Base-by-base conservation (phyloP, 345 rosid genomes). In the Firmiana major region DNA sequence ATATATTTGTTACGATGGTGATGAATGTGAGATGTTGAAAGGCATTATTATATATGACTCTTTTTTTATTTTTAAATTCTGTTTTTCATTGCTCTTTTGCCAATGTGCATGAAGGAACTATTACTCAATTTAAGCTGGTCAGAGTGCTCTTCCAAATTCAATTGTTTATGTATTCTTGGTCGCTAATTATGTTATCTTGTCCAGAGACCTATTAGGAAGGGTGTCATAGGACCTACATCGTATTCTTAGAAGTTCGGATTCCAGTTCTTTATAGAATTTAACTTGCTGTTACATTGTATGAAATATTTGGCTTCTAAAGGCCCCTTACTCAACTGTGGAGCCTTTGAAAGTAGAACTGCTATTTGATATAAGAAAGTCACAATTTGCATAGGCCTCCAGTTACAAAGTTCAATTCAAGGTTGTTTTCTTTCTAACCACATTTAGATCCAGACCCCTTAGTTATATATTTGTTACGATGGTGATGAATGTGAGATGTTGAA, bases 171-270 rank as follows among this genome's bases (percentile, higher is more conserved):
- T 9, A 26, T 49, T 71, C 8, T 49, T 75, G 68, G 46, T 73
- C 62, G 53, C 22, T 46, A 55, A 66, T n/a, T 34, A 24, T 43
- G n/a, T 1, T 71, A 73, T 28, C 48, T 74, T 75, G 63, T 78
- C 53, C 87, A 95, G 98, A 84, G 66, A 84, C 97, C 98, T 77
- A 90, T 95, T 79, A 86, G 97, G 86, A 90, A 80, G 79, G 98
- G 99, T 78, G 91, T 90, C 6, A 84, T 89, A 71, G 93, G 98
- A n/a, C n/a, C n/a, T n/a, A n/a, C n/a, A 55, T 34, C 54, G 48
- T 54, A 28, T 40, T 54, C 46, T 72, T 19, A 72, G 46, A 51
- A 72, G 63, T 72, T 36, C 2, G 0, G 19, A 19, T 72, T 72
- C 22, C 28, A 53, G 75, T 72, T 43, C 11, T 21, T 54, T n/a